Evolutionary conservation across 1,139 yeast species (phyloP), one percentile per base, ranked within the genome.

Genomic region (Sugiyamaella pinicola): DNA sequence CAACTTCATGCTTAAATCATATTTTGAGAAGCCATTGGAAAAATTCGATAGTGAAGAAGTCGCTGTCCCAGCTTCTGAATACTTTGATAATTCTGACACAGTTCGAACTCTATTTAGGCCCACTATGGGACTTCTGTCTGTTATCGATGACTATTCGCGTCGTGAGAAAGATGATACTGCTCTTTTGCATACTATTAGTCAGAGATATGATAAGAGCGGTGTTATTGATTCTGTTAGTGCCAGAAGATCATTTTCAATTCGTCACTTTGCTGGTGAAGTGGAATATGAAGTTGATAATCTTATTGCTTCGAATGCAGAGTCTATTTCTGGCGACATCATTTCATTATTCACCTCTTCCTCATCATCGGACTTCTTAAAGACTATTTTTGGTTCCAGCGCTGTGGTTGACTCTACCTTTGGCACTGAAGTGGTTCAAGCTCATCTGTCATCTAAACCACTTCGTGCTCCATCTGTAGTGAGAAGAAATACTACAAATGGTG

Each of bases 211-310:
- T 37, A 64, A 69, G 47, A 64, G 67, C 38, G 61, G 65, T 1
- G 62, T 66, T 4, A 58, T 73, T 33, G 66, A 64, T 13, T 62
- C 68, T 12, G 55, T 65, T 12, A 54, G 66, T 8, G 61, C 66
- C 13, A 58, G 65, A 15, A 55, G 64, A 40, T 64, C 69, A 4
- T 73, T 73, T 55, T 54, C 69, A 1, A 69, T 73, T 17, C 63
- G 69, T 15, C 77, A 73, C 52, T 73, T 69, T 53, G 73, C 73
- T 15, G 77, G 77, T 18, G 75, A 73, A 51, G 75, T 73, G 8
- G 72, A 67, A 49, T 73, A 73, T 57, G 54, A 66, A 3, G 67
- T 68, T 17, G 71, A 69, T 42, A 59, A 60, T 18, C 55, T 73
- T 21, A 57, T 73, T 28, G 66, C 65, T 2, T 65, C 70, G 21